A percentile compares a stretch with the other conserved stretches of the same genome.
Evolutionary conservation across 768 basidiomycete genomes (phyloP).

Genomic region (Trametes cinnabarina): DNA sequence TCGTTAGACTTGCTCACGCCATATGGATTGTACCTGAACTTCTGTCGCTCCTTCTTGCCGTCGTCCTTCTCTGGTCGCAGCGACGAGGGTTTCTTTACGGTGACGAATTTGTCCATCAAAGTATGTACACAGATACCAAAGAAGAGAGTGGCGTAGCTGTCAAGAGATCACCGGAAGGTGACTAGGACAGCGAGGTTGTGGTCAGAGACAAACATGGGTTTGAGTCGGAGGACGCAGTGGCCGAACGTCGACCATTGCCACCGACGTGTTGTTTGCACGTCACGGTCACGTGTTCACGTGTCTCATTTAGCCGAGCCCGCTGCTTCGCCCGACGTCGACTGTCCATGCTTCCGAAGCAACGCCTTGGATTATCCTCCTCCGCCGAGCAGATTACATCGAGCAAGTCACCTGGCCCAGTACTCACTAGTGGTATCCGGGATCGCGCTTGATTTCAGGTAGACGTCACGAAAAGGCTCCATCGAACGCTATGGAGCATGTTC

Average conservation of each 20-base stretch:
- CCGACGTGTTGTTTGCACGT: slow-evolving; percentile 19
- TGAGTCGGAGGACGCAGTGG: background rate
- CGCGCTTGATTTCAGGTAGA: slow-evolving; percentile 3
- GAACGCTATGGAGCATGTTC: slow-evolving; percentile 3
- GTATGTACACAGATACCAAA: background rate
- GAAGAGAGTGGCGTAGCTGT: background rate
- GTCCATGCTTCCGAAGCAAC: slow-evolving; percentile 25
- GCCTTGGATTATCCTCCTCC: slow-evolving; percentile 25
- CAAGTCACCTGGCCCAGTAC: slow-evolving; percentile 10
- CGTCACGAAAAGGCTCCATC: slow-evolving; percentile 9
- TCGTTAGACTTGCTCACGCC: slow-evolving; percentile 24
- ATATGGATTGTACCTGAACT: slow-evolving; percentile 32
- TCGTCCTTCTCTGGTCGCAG: slow-evolving; percentile 13
- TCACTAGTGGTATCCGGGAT: too few relatives aligned
- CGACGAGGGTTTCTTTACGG: slow-evolving; percentile 25
- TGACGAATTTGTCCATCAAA: slow-evolving; percentile 36
- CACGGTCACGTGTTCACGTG: slow-evolving; percentile 12
- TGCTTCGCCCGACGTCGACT: background rate
- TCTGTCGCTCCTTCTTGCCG: slow-evolving; percentile 21
- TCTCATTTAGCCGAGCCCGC: background rate
- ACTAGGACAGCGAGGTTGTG: background rate
- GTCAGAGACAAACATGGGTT: background rate
- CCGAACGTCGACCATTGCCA: slow-evolving; percentile 3
- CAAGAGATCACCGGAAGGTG: background rate
- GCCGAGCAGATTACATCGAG: background rate